Evolutionary conservation across 108 stramenopile species (phyloP).

Genomic region (Ochromonas danica): DNA sequence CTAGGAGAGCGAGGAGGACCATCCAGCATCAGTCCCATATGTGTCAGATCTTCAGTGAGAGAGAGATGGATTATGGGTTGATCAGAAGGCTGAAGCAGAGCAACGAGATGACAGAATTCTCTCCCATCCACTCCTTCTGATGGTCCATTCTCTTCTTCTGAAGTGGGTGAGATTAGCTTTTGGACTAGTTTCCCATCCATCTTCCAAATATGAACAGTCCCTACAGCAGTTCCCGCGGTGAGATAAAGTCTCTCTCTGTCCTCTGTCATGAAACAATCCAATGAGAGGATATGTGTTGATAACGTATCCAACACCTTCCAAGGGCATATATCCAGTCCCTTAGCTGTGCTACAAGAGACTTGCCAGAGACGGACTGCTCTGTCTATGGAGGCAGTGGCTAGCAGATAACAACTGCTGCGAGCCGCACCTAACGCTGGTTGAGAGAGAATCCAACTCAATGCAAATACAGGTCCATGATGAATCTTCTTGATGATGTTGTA

Average conservation of each 20-base stretch:
- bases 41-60: not conserved
- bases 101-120: not conserved
- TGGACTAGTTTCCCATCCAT: not conserved
- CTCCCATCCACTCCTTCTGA: no score
- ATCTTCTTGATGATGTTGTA: not conserved
- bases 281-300: slow-evolving; percentile 1
- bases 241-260: not conserved
- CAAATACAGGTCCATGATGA: not conserved
- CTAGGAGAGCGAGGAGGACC: no score
- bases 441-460: not conserved
- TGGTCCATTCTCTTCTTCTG: not conserved
- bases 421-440: no score
- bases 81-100: not conserved
- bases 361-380: not conserved
- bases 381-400: slow-evolving; percentile 19
- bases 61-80: not conserved
- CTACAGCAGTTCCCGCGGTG: not conserved
- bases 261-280: not conserved
- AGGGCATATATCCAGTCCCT: not conserved
- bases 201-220: slow-evolving; percentile 4
- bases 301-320: slow-evolving; percentile 9
- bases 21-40: not conserved
- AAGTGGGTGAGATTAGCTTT: no score
- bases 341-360: not conserved
- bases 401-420: not conserved